These are phyloP conservation scores for Ogataea paraovalis DNA, from an alignment of 805 yeast genomes.

Conservation along the genomic window DNA sequence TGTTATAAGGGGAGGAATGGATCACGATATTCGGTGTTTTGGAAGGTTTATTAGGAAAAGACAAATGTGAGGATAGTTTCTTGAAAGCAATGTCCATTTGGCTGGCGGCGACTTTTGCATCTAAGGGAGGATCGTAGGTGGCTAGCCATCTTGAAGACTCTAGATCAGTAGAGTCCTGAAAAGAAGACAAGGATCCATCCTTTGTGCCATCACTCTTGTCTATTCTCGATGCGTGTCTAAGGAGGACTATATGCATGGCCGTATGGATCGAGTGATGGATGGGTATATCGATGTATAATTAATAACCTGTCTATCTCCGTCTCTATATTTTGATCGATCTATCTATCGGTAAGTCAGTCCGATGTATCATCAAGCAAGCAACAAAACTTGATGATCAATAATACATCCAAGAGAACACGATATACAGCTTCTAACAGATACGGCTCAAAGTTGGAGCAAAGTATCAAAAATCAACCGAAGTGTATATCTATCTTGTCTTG, in stretches of 20 bases:
- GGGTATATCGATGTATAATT: too few species aligned
- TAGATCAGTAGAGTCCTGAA: constrained; percentile 1
- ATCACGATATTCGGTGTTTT: constrained; percentile 20
- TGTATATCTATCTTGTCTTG: too few species aligned
- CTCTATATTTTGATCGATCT: too few species aligned
- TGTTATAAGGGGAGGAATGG: constrained; percentile 41
- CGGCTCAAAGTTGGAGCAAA: too few species aligned
- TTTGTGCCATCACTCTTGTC: constrained; percentile 19
- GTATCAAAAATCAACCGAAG: too few species aligned
- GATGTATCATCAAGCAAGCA: too few species aligned
- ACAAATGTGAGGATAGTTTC: constrained; percentile 23
- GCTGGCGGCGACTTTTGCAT: constrained; percentile 17
- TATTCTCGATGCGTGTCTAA: constrained; percentile 32
- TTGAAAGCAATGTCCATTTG: constrained; percentile 29
- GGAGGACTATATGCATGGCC: constrained; percentile 30
- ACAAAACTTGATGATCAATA: too few species aligned
- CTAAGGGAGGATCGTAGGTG: constrained; percentile 35
- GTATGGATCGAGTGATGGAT: neutral
- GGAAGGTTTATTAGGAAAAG: constrained; percentile 6
- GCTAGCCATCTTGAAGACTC: constrained; percentile 32
- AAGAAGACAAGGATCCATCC: neutral
- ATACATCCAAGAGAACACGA: too few species aligned
- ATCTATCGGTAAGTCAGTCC: too few species aligned
- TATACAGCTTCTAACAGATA: too few species aligned
- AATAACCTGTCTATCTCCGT: too few species aligned